These are phyloP conservation scores for Trametes cingulata DNA, from an alignment of 768 basidiomycete genomes.

Conservation along the genomic window DNA sequence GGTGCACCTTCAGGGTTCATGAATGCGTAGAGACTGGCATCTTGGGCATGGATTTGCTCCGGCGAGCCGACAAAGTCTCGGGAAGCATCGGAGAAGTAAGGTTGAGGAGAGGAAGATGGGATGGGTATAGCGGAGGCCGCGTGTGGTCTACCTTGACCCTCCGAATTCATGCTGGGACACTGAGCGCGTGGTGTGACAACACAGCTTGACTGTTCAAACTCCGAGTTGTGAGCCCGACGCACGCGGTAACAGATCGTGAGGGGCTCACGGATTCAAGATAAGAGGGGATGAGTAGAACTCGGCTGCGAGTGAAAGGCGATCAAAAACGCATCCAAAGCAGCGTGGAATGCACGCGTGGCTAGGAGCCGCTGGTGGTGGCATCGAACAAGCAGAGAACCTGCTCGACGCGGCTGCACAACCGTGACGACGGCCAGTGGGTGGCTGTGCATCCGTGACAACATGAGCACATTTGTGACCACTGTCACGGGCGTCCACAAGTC, in stretches of 20 bases:
- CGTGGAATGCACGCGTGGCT: no score
- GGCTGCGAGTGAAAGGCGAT: no score
- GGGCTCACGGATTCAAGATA: no score
- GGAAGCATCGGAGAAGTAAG: not conserved
- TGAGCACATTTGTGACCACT: not conserved
- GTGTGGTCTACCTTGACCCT: not conserved
- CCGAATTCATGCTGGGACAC: not conserved
- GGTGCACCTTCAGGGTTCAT: not conserved
- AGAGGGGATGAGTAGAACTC: no score
- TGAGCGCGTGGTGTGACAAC: not conserved
- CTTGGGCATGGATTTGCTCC: conserved; percentile 2
- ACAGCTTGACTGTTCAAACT: not conserved
- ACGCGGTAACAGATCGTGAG: no score
- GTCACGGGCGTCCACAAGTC: not conserved
- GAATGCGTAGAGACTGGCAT: conserved; percentile 6
- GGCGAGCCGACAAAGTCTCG: conserved; percentile 21
- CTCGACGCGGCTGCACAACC: no score
- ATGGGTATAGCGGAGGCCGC: not conserved
- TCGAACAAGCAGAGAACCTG: no score
- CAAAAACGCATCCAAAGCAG: no score
- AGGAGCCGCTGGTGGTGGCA: no score
- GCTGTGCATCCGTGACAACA: no score
- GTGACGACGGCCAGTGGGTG: no score
- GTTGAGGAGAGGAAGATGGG: not conserved
- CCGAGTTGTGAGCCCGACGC: no score